phyloP scores from a whole-genome alignment of 192 early-diverging fungal genomes.

The Funneliformis geosporum region DNA sequence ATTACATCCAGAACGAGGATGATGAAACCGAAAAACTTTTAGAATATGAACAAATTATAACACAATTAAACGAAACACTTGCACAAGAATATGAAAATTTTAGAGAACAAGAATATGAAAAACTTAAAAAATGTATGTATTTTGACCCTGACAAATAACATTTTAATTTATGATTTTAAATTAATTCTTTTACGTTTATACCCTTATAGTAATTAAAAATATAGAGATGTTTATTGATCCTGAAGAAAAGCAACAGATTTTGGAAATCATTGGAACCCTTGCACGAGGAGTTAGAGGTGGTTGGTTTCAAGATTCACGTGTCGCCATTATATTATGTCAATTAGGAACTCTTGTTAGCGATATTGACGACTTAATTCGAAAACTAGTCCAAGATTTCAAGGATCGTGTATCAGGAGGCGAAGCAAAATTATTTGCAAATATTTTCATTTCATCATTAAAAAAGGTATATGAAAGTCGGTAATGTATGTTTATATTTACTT shows the following conservation, averaged over 20 bases:
- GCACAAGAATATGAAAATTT: not conserved
- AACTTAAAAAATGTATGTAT: not conserved
- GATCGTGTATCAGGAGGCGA: constrained; percentile 34
- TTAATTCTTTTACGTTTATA: not conserved
- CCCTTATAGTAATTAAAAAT: not conserved
- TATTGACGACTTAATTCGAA: constrained; percentile 50
- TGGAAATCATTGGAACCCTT: constrained; percentile 42
- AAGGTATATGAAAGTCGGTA: constrained; percentile 37
- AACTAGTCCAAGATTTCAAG: constrained; percentile 44
- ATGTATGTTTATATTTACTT: not conserved
- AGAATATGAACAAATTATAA: constrained; percentile 33
- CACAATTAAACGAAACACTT: constrained; percentile 14
- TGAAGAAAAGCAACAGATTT: constrained; percentile 38
- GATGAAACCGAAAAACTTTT: constrained; percentile 25
- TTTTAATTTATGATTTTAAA: not conserved
- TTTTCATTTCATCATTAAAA: constrained; percentile 46
- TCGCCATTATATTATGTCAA: constrained; percentile 36
- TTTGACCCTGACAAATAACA: not conserved
- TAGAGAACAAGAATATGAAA: not conserved
- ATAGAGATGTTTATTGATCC: constrained; percentile 9
- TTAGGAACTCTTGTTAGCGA: constrained; percentile 44
- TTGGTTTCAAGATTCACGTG: constrained; percentile 44
- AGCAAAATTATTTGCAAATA: constrained; percentile 36
- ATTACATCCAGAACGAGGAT: not conserved
- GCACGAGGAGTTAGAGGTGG: constrained; percentile 46